A percentile compares a stretch with the other conserved stretches of the same genome.
Evolutionary conservation across 805 yeast species (phyloP).

Genomic region (Wickerhamiella hasegawae): DNA sequence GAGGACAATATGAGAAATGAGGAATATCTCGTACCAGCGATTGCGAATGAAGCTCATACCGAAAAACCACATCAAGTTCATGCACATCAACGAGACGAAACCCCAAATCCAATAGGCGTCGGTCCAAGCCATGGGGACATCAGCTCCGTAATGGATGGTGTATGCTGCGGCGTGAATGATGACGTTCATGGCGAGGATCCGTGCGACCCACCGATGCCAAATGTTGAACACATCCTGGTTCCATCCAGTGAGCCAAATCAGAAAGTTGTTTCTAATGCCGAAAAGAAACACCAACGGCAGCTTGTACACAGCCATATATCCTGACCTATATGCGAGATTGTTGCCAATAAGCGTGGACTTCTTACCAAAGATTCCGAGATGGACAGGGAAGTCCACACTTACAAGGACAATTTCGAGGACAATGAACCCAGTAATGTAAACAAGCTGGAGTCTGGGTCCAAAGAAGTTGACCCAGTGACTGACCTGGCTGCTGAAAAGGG

Average conservation of each 20-base stretch:
- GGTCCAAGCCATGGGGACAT: slow-evolving; percentile 13
- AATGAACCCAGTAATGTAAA: neutral
- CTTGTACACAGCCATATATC: slow-evolving; percentile 11
- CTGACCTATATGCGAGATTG: slow-evolving; percentile 23
- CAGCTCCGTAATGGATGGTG: slow-evolving; percentile 23
- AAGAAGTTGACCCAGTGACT: neutral
- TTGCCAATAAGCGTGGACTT: neutral
- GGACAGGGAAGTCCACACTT: neutral
- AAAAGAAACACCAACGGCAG: slow-evolving; percentile 46
- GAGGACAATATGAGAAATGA: slow-evolving; percentile 38
- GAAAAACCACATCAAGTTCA: slow-evolving; percentile 26
- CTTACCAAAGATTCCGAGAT: neutral
- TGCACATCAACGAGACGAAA: slow-evolving; percentile 13
- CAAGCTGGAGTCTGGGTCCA: neutral
- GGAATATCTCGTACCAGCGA: slow-evolving; percentile 39
- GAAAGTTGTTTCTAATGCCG: slow-evolving; percentile 55
- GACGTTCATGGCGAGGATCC: slow-evolving; percentile 30
- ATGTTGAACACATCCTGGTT: slow-evolving; percentile 36
- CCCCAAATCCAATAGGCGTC: slow-evolving; percentile 16
- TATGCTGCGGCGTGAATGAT: slow-evolving; percentile 41
- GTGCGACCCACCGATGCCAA: slow-evolving; percentile 48
- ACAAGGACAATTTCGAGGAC: slow-evolving; percentile 1
- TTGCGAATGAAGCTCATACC: slow-evolving; percentile 39
- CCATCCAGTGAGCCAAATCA: slow-evolving; percentile 41
- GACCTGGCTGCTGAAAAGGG: neutral